Evolutionary conservation across 2,329 filamentous ascomycete species (phyloP).

Genomic region (Hypoxylon sp.): DNA sequence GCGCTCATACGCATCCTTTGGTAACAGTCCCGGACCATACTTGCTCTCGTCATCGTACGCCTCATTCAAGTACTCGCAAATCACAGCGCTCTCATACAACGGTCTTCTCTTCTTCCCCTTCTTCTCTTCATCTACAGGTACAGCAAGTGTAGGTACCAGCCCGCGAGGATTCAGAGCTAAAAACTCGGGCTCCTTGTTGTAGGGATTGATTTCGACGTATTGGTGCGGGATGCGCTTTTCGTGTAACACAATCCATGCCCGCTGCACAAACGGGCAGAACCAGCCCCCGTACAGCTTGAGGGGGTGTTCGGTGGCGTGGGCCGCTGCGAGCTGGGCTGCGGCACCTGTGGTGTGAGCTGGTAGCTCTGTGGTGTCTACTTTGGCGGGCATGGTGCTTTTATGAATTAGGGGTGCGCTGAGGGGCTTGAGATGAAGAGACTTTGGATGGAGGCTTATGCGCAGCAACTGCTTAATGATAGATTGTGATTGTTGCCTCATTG

Average conservation of each 20-base stretch:
- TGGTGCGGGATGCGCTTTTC: conserved; percentile 82
- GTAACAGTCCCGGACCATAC: conserved; percentile 68
- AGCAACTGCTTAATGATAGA: conserved; percentile 13
- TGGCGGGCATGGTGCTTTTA: conserved; percentile 39
- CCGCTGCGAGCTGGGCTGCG: conserved; percentile 63
- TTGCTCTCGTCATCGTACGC: conserved; percentile 66
- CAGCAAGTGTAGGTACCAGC: conserved; percentile 78
- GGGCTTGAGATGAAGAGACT: background rate
- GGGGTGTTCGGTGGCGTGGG: conserved; percentile 63
- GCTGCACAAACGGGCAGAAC: conserved; percentile 81
- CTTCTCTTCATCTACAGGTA: conserved; percentile 55
- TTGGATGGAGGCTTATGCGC: conserved; percentile 13
- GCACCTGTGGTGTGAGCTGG: conserved; percentile 64
- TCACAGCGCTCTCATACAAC: conserved; percentile 79
- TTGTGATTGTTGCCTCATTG: conserved; percentile 21
- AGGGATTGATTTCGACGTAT: conserved; percentile 84
- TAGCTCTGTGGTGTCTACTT: conserved; percentile 64
- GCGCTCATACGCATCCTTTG: conserved; percentile 73
- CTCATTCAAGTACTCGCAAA: conserved; percentile 84
- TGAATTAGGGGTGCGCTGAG: background rate
- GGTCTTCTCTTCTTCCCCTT: conserved; percentile 62
- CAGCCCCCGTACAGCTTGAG: conserved; percentile 80
- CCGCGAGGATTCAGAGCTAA: conserved; percentile 81
- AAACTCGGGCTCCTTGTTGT: conserved; percentile 78
- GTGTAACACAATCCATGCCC: conserved; percentile 79